Evolutionary conservation across 2,329 filamentous ascomycete genomes (phyloP), one percentile per base, ranked within the genome.

Genomic region (Lecanosticta acicola): DNA sequence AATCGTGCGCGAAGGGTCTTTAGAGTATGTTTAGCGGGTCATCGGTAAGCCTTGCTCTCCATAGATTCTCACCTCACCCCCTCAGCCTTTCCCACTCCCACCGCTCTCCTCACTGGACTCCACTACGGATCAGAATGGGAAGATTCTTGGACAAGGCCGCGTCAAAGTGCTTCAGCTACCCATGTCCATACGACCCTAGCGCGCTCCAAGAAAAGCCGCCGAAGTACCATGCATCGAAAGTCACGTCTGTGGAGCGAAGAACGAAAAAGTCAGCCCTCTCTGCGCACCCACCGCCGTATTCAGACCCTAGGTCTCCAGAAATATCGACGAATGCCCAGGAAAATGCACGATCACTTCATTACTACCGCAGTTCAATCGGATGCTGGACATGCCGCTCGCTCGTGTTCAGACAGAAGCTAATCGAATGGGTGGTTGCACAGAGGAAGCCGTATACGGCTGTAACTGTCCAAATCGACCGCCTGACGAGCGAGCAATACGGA

Each of bases 361-460:
- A 32, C 24, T 32, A 18, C 33, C 19, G 36, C 13, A 17, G 44
- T 14, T 29, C 38, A 11, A 40, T 14, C 19, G 32, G 32, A 41
- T 40, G 20, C 32, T 32, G 37, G 16, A 44, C 20, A 16, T 43
- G 40, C 20, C 40, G 29, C 9, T 8, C 19, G 1, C 14, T 36
- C 16, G 14, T 16, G 3, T 24, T n/a, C 4, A 37, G 17, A n/a
- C 26, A 33, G 17, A 48, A 40, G 36, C 41, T 42, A 29, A 44
- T 20, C 16, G 13, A 17, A 32, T 45, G 24, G 32, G 14, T 26
- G n/a, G n/a, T 19, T 20, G 24, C n/a, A 56, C 59, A 73, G 70
- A 72, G 90, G 72, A 93, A 93, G 68, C 90, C 91, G 2, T 97
- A 89, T 68, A 88, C 93, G 63, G 89, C 93, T 34, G 84, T 98